A percentile compares a stretch with the other conserved stretches of the same genome.
These are phyloP conservation scores for Gonium pectorale DNA, from an alignment of 139 green algal genomes.

Conservation along the genomic window DNA sequence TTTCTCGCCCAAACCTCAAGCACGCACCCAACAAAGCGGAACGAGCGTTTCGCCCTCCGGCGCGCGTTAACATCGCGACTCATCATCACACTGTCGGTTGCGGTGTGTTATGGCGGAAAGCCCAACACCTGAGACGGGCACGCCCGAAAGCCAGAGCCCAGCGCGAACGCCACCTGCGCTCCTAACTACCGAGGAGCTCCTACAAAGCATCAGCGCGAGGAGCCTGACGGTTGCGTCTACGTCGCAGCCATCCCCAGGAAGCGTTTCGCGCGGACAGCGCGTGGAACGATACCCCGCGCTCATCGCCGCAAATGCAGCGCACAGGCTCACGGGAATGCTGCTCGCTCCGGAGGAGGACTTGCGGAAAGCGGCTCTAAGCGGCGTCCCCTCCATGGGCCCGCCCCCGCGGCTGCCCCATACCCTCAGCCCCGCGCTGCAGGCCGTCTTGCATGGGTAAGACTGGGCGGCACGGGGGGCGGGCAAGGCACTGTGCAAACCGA, in stretches of 20 bases:
- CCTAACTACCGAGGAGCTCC: slow-evolving; percentile 17
- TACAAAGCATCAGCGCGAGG: neutral
- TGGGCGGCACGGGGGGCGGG: too few species aligned
- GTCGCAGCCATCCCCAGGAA: neutral
- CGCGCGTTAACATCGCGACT: too few species aligned
- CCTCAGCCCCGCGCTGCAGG: slow-evolving; percentile 22
- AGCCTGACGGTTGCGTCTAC: neutral
- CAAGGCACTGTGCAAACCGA: too few species aligned
- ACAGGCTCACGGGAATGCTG: neutral
- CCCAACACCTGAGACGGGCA: slow-evolving; percentile 18
- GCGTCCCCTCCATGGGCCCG: neutral
- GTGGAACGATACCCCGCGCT: neutral
- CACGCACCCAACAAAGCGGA: too few species aligned
- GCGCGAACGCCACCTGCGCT: slow-evolving; percentile 6
- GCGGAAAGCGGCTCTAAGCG: neutral
- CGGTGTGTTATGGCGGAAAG: slow-evolving; percentile 21
- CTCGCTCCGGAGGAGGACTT: slow-evolving; percentile 7
- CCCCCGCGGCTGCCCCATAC: slow-evolving; percentile 19
- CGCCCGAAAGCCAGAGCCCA: slow-evolving; percentile 1
- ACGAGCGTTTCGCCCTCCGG: too few species aligned
- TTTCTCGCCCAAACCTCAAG: too few species aligned
- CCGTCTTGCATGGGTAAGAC: slow-evolving; percentile 14
- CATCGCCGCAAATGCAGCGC: neutral
- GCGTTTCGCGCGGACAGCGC: neutral
- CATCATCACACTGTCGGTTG: too few species aligned